A percentile compares a stretch with the other conserved stretches of the same genome.
Evolutionary conservation across 345 rosid species (phyloP).

Genomic region (Melaleuca quinquenervia): DNA sequence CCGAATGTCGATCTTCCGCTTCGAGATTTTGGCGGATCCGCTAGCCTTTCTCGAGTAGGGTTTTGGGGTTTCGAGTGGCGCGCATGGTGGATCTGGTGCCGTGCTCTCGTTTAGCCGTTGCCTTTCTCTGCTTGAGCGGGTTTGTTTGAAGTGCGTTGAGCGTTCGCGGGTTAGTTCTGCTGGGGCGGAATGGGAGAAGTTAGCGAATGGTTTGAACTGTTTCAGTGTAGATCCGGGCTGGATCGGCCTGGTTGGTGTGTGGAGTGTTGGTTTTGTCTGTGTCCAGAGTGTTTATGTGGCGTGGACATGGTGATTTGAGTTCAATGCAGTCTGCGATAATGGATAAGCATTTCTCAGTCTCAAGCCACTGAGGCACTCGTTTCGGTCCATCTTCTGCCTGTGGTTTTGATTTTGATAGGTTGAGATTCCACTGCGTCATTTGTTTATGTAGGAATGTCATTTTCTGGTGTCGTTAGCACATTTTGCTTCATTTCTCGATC

Average conservation of each 20-base stretch:
- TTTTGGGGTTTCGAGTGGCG: background rate
- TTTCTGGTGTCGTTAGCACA: background rate
- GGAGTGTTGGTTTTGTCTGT: background rate
- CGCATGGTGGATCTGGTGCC: background rate
- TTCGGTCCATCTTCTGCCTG: background rate
- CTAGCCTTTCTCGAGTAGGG: background rate
- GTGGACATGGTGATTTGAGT: background rate
- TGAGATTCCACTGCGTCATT: background rate
- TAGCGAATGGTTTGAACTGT: background rate
- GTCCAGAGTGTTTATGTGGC: background rate
- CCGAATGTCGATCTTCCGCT: background rate
- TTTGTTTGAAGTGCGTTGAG: background rate
- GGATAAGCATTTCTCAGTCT: background rate
- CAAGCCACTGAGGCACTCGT: background rate
- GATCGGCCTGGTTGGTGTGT: background rate
- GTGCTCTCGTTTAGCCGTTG: background rate
- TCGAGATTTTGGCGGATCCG: background rate
- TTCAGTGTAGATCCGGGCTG: background rate
- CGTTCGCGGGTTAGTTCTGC: background rate
- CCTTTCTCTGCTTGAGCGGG: background rate
- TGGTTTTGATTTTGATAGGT: background rate
- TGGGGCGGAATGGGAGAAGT: background rate
- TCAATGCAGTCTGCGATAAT: no score
- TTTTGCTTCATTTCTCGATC: background rate
- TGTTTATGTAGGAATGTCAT: background rate